phyloP scores from a whole-genome alignment of 257 asterid species.

The Cruciata laevipes region DNA sequence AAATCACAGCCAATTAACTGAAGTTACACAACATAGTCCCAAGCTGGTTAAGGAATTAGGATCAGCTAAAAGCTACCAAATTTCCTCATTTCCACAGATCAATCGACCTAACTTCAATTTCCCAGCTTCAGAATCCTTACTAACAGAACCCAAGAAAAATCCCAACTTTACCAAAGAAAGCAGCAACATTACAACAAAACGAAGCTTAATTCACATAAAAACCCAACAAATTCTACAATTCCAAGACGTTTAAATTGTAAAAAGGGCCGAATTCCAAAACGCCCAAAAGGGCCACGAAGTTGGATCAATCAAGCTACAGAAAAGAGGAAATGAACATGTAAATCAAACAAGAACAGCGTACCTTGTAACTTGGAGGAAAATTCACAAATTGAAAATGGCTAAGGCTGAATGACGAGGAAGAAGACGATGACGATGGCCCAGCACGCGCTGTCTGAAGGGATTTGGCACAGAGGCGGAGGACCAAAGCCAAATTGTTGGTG shows the following conservation, averaged over 20 bases:
- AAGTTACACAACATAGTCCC: not conserved
- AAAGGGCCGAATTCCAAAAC: not conserved
- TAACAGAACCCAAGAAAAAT: conserved; percentile 6
- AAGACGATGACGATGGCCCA: conserved; percentile 18
- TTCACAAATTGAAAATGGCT: not conserved
- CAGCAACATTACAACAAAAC: conserved; percentile 7
- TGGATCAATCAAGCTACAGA: not conserved
- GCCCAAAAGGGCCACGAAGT: not conserved
- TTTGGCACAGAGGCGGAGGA: conserved; percentile 1
- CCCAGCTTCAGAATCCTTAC: not conserved
- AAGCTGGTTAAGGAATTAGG: conserved; percentile 2
- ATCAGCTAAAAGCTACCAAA: not conserved
- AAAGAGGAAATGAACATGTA: not conserved
- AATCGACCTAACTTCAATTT: conserved; percentile 8
- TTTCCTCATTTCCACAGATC: conserved; percentile 11
- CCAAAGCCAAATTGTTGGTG: conserved; percentile 14
- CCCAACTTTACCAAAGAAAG: conserved; percentile 6
- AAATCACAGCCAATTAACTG: not conserved
- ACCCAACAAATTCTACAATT: not conserved
- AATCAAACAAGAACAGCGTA: not conserved
- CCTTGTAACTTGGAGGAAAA: conserved; percentile 7
- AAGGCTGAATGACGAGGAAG: conserved; percentile 7
- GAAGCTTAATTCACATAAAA: conserved; percentile 2
- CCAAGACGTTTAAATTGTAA: not conserved
- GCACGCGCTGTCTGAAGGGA: conserved; percentile 19